Percentiles rank a stretch among this genome's conserved stretches.
Evolutionary conservation across 768 basidiomycete species (phyloP).

Genomic region (Tricholoma terreum): DNA sequence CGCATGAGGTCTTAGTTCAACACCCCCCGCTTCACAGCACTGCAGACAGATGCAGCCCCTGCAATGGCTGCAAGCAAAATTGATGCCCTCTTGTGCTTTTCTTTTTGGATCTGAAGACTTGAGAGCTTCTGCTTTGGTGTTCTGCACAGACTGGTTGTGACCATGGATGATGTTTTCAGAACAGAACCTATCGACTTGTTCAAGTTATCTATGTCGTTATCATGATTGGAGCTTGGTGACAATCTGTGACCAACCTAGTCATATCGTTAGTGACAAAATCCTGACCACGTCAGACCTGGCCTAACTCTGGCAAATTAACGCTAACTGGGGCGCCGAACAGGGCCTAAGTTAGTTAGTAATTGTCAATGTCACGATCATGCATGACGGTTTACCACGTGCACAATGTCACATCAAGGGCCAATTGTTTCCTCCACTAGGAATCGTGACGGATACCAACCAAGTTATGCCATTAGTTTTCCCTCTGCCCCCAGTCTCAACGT

Average conservation of each 20-base stretch:
- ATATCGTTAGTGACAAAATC: no score
- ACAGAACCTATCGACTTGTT: no score
- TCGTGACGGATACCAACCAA: not conserved
- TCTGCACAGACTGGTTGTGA: not conserved
- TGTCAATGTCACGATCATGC: not conserved
- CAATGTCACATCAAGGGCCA: no score
- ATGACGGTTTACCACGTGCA: no score
- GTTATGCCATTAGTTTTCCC: constrained; percentile 25
- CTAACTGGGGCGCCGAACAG: not conserved
- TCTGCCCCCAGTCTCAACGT: constrained; percentile 26
- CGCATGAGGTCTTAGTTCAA: no score
- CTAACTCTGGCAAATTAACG: not conserved
- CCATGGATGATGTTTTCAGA: not conserved
- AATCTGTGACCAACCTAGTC: no score
- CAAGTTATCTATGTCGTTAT: no score
- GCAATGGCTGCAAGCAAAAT: not conserved
- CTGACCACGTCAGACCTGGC: no score
- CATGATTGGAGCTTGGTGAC: no score
- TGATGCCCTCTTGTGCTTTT: not conserved
- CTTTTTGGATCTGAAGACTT: not conserved
- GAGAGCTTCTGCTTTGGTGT: not conserved
- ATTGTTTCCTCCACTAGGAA: no score
- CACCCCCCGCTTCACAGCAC: no score
- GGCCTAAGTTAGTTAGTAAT: not conserved
- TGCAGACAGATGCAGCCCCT: not conserved